Conservation (phyloP, 1,139 yeast genomes). For the Wickerhamomyces sp. region DNA sequence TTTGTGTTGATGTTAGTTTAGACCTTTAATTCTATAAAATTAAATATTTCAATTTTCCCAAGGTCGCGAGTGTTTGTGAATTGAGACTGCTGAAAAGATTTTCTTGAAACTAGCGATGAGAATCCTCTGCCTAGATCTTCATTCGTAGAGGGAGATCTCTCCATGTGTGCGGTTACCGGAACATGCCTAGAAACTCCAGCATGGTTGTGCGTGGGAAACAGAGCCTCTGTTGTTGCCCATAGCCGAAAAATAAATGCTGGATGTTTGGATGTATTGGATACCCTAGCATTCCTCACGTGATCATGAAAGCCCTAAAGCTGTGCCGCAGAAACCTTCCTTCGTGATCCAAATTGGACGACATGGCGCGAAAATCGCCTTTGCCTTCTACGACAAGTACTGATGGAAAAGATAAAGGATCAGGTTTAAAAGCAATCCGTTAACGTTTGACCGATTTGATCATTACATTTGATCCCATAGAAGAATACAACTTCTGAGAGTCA, state of each 20-base stretch:
- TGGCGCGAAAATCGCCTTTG: background rate
- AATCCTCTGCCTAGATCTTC: background rate
- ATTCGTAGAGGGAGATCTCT: background rate
- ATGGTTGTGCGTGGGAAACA: background rate
- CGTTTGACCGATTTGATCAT: too few relatives aligned
- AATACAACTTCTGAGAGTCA: too few relatives aligned
- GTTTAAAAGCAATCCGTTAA: too few relatives aligned
- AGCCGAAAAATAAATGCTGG: background rate
- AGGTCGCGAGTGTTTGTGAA: background rate
- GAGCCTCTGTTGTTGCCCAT: background rate
- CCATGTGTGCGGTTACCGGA: background rate
- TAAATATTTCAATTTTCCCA: constrained; percentile 21
- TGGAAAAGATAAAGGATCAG: constrained; percentile 10
- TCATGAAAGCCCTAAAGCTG: background rate
- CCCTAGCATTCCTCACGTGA: background rate
- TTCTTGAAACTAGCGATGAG: background rate
- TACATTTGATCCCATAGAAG: too few relatives aligned
- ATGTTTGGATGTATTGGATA: background rate
- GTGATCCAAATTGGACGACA: too few relatives aligned
- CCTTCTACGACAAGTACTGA: background rate
- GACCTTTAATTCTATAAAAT: constrained; percentile 9
- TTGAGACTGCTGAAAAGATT: constrained; percentile 13
- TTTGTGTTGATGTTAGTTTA: constrained; percentile 8
- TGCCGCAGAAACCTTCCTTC: too few relatives aligned
- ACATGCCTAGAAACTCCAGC: background rate